Evolutionary conservation across 2,329 filamentous ascomycete species (phyloP).

Genomic region (Venturia asperata): DNA sequence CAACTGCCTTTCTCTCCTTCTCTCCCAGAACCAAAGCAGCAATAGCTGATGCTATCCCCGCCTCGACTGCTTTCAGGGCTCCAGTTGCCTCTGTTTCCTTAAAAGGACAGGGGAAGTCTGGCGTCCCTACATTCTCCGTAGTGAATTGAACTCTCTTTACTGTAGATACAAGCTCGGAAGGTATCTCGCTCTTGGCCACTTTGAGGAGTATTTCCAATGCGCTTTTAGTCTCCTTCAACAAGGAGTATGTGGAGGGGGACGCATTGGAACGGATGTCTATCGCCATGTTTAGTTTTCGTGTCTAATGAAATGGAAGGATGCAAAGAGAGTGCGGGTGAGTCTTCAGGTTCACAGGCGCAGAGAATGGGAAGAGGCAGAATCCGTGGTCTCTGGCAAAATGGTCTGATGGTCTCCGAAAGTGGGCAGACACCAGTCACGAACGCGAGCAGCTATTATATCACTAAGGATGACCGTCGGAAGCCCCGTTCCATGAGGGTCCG

Average conservation of each 20-base stretch:
- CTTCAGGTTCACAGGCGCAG: neutral
- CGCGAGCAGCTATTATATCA: neutral
- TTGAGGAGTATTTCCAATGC: conserved; percentile 30
- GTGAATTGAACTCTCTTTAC: conserved; percentile 30
- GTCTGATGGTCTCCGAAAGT: neutral
- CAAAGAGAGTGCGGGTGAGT: neutral
- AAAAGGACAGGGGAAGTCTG: conserved; percentile 40
- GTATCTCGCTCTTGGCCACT: conserved; percentile 31
- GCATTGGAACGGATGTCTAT: conserved; percentile 20
- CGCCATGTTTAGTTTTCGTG: neutral
- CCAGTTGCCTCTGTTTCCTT: conserved; percentile 48
- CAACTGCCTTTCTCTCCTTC: conserved; percentile 37
- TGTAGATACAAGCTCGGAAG: conserved; percentile 28
- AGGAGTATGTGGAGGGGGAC: conserved; percentile 24
- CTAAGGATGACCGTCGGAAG: neutral
- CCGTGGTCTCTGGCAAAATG: neutral
- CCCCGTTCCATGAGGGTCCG: neutral
- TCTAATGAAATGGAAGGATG: conserved; percentile 14
- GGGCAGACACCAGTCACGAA: neutral
- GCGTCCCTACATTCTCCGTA: conserved; percentile 33
- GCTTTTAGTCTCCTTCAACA: conserved; percentile 30
- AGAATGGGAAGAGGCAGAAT: neutral
- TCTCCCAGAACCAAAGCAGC: conserved; percentile 48
- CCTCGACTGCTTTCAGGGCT: conserved; percentile 55
- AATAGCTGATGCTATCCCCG: conserved; percentile 52